Base-by-base conservation (phyloP, 345 rosid species). In the Brassica nigra region DNA sequence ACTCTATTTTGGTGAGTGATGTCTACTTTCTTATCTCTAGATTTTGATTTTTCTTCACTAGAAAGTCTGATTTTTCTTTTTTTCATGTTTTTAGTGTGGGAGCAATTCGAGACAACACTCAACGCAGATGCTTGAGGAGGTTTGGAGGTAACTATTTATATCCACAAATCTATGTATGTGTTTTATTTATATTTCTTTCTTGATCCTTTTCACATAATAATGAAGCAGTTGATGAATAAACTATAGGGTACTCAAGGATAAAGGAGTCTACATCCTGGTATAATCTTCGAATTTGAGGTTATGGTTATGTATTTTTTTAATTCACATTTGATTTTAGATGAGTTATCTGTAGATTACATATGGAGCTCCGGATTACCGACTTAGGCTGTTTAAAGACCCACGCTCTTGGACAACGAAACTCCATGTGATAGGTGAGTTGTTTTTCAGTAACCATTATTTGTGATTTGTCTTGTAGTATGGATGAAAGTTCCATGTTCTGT, bases 241-340 rank as follows among this genome's bases (percentile, higher is more conserved):
- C 92, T 91, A 85, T 91, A 92, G 98, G 97, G 98, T 92, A 58
- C 98, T 94, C 88, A 92, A 88, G 97, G 93, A 92, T 83, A 83
- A 84, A 79, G 98, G 94, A 88, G 87, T 90, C 64, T 94, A 90
- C 82, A 87, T 94, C 76, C 86, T 94, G 89, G 98, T 94, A 87
- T 33, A 49, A n/a, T 15, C 34, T 52, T 49, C 14, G n/a, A 55
- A 44, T 10, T 14, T 1, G 5, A 47, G 7, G 55, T 49, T 10
- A 65, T 31, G 33, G 1, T 58, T 65, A 58, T 61, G 39, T 63
- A 44, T 63, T 27, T 16, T 28, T 29, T 68, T 57, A 20, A 23
- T 64, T 1, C 76, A 54, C 7, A 47, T 47, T 39, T 68, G 23
- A 54, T 16, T 6, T 15, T 54, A 5, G 54, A 33, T 34, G 49